Evolutionary conservation across 768 basidiomycete species (phyloP).

Genomic region (Auricularia cornea): DNA sequence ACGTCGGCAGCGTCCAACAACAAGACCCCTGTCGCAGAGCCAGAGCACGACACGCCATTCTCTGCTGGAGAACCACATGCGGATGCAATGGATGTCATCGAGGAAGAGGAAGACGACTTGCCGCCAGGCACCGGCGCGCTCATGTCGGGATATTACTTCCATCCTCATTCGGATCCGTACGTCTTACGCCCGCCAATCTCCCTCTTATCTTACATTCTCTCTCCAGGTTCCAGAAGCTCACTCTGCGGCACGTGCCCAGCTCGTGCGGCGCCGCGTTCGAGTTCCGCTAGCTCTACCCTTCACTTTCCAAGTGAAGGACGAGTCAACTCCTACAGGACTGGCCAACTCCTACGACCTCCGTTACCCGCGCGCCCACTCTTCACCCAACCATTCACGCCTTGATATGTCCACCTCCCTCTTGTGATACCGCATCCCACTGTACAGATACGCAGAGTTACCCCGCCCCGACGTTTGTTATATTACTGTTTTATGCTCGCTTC

Average conservation of each 20-base stretch:
- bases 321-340: too few relatives aligned
- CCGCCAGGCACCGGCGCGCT: conserved; percentile 34
- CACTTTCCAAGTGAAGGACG: too few relatives aligned
- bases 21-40: conserved; percentile 16
- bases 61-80: conserved; percentile 38
- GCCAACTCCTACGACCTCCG: too few relatives aligned
- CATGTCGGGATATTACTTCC: conserved; percentile 90
- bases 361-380: too few relatives aligned
- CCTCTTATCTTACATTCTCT: background rate
- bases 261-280: conserved; percentile 71
- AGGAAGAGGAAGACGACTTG: conserved; percentile 1
- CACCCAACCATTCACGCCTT: too few relatives aligned
- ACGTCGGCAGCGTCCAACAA: conserved; percentile 25
- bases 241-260: conserved; percentile 70
- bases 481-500: too few relatives aligned
- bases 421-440: too few relatives aligned
- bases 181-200: conserved; percentile 21
- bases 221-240: conserved; percentile 79
- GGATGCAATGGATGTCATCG: conserved; percentile 29
- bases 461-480: too few relatives aligned
- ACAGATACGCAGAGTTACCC: too few relatives aligned
- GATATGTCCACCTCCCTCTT: too few relatives aligned
- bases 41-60: conserved; percentile 20
- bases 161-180: conserved; percentile 87
- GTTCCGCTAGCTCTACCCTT: too few relatives aligned